Percentiles rank a stretch among this genome's conserved stretches.
Evolutionary conservation across 768 basidiomycete genomes (phyloP).

Genomic region (Suillus brevipes): DNA sequence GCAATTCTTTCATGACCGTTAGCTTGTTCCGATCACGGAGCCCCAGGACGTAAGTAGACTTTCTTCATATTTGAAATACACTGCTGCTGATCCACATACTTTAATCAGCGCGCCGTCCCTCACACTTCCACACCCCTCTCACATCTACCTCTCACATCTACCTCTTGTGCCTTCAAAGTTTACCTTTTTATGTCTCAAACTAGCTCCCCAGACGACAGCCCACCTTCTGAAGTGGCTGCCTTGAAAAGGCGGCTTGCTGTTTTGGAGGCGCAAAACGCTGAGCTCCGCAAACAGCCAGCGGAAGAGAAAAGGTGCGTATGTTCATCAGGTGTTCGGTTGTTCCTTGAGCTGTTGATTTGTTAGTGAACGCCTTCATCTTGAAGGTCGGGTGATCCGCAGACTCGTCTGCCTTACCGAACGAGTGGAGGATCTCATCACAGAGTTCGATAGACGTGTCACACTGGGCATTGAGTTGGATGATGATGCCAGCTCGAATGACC

Average conservation of each 20-base stretch:
- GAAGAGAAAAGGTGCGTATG: not conserved
- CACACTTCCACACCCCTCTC: not conserved
- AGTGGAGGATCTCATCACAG: slow-evolving; percentile 8
- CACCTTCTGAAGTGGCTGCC: not conserved
- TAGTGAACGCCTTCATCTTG: slow-evolving; percentile 4
- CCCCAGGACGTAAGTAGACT: not conserved
- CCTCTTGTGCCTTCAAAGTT: not conserved
- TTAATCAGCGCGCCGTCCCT: not conserved
- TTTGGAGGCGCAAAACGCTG: slow-evolving; percentile 12
- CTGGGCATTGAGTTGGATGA: not conserved
- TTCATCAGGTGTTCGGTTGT: not conserved
- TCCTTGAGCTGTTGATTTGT: not conserved
- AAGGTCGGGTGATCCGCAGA: slow-evolving; percentile 12
- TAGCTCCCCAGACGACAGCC: not conserved
- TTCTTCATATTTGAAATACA: not conserved
- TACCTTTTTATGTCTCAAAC: too few species aligned
- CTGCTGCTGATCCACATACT: not conserved
- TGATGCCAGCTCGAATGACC: not conserved
- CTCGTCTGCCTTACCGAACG: slow-evolving; percentile 12
- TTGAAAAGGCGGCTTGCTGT: slow-evolving; percentile 10
- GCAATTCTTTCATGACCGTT: not conserved
- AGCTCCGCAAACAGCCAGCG: not conserved
- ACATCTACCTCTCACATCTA: not conserved
- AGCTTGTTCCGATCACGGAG: not conserved
- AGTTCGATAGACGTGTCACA: slow-evolving; percentile 11